Evolutionary conservation across 2,329 filamentous ascomycete species (phyloP).

Genomic region (Aspergillus pseudotamarii): DNA sequence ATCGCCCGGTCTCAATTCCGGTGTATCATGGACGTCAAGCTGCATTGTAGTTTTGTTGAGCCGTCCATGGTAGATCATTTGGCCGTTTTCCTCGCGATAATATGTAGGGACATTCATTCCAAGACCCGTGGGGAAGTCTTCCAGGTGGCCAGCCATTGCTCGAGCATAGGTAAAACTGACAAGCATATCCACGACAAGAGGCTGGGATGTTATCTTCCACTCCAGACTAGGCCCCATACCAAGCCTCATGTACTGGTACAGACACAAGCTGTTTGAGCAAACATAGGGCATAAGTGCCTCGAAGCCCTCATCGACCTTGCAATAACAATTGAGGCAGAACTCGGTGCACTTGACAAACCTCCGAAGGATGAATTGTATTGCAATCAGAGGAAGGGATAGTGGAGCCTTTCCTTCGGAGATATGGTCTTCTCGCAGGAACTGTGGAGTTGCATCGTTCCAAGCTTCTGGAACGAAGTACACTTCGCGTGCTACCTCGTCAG

Average conservation of each 20-base stretch:
- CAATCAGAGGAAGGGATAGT: slow-evolving; percentile 59
- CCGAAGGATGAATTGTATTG: slow-evolving; percentile 75
- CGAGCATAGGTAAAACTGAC: slow-evolving; percentile 77
- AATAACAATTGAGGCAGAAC: slow-evolving; percentile 85
- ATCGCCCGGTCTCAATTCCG: slow-evolving; percentile 50
- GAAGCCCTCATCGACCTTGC: slow-evolving; percentile 64
- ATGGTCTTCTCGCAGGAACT: slow-evolving; percentile 56
- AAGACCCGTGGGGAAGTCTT: slow-evolving; percentile 61
- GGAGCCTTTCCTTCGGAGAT: slow-evolving; percentile 39
- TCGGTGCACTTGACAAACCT: slow-evolving; percentile 80
- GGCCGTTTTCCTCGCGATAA: background rate
- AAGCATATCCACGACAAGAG: slow-evolving; percentile 81
- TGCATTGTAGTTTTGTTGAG: slow-evolving; percentile 36
- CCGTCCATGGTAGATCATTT: background rate
- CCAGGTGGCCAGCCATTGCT: slow-evolving; percentile 45
- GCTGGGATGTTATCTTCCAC: slow-evolving; percentile 77
- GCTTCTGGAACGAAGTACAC: slow-evolving; percentile 27
- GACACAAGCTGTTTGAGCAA: slow-evolving; percentile 72
- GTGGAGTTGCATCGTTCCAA: slow-evolving; percentile 35
- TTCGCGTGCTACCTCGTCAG: slow-evolving; percentile 11
- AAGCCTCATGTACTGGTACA: slow-evolving; percentile 87
- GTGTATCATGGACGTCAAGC: slow-evolving; percentile 40
- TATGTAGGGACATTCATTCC: slow-evolving; percentile 53
- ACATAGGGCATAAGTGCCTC: slow-evolving; percentile 64
- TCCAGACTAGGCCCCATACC: slow-evolving; percentile 85